Base-by-base conservation (phyloP, 2,329 filamentous ascomycete genomes). In the Cadophora sp. region DNA sequence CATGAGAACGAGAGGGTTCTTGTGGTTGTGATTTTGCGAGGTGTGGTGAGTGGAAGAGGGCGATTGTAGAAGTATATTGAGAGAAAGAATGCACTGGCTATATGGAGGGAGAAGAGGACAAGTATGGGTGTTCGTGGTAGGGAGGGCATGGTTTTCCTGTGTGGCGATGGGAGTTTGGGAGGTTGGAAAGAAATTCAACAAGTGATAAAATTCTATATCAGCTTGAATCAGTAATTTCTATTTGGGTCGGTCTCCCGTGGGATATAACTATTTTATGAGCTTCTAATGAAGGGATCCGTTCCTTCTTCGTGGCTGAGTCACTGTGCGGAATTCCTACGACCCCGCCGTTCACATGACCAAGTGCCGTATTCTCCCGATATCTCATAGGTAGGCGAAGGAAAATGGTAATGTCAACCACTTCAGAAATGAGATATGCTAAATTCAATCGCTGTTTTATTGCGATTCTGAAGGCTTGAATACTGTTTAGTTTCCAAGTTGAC, bases 21-120 rank as follows among this genome's bases (percentile, higher is more conserved):
- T 9, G 24, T 61, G n/a, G 18, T 14, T 41, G n/a, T 22, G 39
- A 56, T 53, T 20, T 41, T 61, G 56, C 55, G 30, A 39, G 50
- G 27, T 27, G 27, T 53, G 8, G n/a, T 39, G 20, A 45, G 16
- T 51, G 53, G 39, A 18, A 62, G 53, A 2, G 66, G 66, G 8
- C 53, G 22, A 16, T 45, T 45, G 20, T 64, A 50, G 47, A 68
- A 56, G 41, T 66, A 68, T 16, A 47, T 24, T 51, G 47, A 20
- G 8, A 66, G 20, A 18, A 68, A 48, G 4, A 58, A 18, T 30
- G 48, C 61, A 14, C 47, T 33, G 55, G 58, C 24, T 6, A 53
- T n/a, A 7, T 62, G 61, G 36, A 63, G 18, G 11, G 60, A 47
- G 22, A 58, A 22, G 20, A 41, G 20, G 8, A 33, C 1, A 24